Evolutionary conservation across 176 grass and related monocot species (phyloP).

Genomic region (Eremochloa ophiuroides): DNA sequence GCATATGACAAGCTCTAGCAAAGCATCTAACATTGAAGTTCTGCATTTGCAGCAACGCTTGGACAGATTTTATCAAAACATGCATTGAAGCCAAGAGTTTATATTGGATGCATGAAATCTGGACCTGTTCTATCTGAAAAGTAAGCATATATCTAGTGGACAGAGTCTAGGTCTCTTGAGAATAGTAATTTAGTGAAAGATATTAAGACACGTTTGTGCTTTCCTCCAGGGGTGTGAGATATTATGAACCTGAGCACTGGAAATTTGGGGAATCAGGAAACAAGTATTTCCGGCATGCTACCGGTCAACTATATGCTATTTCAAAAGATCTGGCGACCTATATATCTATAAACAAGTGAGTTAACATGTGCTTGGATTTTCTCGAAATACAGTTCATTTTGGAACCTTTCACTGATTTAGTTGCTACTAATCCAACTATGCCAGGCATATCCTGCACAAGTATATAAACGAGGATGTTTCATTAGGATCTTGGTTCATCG

Average conservation of each 20-base stretch:
- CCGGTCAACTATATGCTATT: constrained; percentile 69
- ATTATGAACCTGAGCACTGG: constrained; percentile 70
- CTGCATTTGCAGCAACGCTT: constrained; percentile 50
- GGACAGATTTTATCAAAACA: constrained; percentile 58
- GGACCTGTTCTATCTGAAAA: constrained; percentile 84
- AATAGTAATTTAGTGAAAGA: background rate
- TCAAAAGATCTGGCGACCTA: constrained; percentile 71
- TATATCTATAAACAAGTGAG: constrained; percentile 76
- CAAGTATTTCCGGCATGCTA: constrained; percentile 72
- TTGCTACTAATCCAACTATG: constrained; percentile 1
- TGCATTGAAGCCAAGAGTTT: constrained; percentile 71
- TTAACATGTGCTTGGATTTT: background rate
- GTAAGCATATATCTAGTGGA: constrained; percentile 36
- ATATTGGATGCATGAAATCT: constrained; percentile 99
- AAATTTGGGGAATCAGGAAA: constrained; percentile 65
- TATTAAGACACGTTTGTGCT: background rate
- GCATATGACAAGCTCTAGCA: background rate
- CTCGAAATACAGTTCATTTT: background rate
- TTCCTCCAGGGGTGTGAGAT: constrained; percentile 58
- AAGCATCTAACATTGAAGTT: background rate
- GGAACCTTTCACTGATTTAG: constrained; percentile 15
- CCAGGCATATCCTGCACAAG: constrained; percentile 76
- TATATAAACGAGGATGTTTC: constrained; percentile 94
- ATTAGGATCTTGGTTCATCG: constrained; percentile 78
- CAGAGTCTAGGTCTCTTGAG: background rate